Evolutionary conservation across 371 early-diverging fungal genomes (phyloP).

Genomic region (Catenaria anguillulae): DNA sequence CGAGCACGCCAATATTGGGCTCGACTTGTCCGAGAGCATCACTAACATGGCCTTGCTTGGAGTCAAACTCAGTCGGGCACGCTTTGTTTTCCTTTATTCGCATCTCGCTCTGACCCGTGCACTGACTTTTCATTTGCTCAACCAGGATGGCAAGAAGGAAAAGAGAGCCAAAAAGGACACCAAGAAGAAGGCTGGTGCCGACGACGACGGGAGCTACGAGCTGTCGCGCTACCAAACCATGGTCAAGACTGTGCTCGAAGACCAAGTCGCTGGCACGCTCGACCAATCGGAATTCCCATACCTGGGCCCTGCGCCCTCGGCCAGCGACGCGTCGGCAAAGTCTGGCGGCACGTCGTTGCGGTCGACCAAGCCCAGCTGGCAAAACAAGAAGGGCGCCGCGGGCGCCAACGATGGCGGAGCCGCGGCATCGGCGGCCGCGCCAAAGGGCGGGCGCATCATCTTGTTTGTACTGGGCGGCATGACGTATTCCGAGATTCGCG

Average conservation of each 20-base stretch:
- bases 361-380: conserved; percentile 38
- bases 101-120: too few species aligned
- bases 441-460: conserved; percentile 30
- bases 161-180: conserved; percentile 25
- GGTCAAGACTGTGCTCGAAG: conserved; percentile 38
- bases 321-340: conserved; percentile 18
- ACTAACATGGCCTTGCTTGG: conserved; percentile 57
- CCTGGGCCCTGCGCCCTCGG: conserved; percentile 23
- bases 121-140: too few species aligned
- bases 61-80: conserved; percentile 24
- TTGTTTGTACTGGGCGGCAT: conserved; percentile 85
- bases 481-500: conserved; percentile 79
- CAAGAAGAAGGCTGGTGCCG: conserved; percentile 14
- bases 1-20: conserved; percentile 53
- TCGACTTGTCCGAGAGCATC: conserved; percentile 59
- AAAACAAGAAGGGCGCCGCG: conserved; percentile 18
- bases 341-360: conserved; percentile 25
- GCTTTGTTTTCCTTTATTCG: too few species aligned
- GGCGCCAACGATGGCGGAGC: conserved; percentile 15
- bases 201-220: conserved; percentile 45
- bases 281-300: conserved; percentile 43
- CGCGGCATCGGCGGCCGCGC: conserved; percentile 13
- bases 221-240: conserved; percentile 53
- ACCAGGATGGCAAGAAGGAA: conserved; percentile 12
- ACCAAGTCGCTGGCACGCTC: conserved; percentile 31